Evolutionary conservation across 2,329 filamentous ascomycete genomes (phyloP), one percentile per base, ranked within the genome.

Genomic region (Calonectria montana): DNA sequence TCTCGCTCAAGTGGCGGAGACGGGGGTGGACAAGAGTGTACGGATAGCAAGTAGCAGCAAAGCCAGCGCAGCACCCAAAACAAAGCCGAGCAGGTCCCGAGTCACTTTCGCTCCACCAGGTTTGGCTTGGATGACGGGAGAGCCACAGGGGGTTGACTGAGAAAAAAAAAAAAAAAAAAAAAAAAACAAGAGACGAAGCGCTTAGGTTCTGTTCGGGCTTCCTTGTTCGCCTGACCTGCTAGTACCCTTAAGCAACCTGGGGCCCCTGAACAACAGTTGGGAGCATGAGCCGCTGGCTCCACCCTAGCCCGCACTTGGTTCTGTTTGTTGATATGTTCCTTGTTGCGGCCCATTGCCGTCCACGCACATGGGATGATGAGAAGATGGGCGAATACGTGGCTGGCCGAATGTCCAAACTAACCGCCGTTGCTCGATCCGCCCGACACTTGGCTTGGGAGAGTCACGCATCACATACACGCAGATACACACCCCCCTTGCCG

Each of bases 1-100:
- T 74, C 73, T 69, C 72, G 67, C 73, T 76, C 76, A 71, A 72
- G 75, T 78, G 70, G 73, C 76, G 74, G 76, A 73, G 73, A 76
- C 70, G 74, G 75, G 65, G 64, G 64, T 57, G 63, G 69, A 21
- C 53, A 59, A 59, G 53, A 59, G 53, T 39, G 53, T 59, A 35
- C 53, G 53, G 53, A 59, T 59, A 59, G 53, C 53, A 59, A 29
- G 57, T 62, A 45, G 57, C 57, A 45, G 57, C 39, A 27, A n/a
- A 62, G 37, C 67, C 74, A 75, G 62, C 69, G 39, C 48, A 64
- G 57, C 57, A 62, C 71, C 69, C 72, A 71, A 62, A 62, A 62
- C 57, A 62, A 62, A 62, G 57, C 57, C 57, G 39, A 62, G 15
- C 57, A 62, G 39, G 57, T 45, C 57, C 57, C 57, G 57, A 62